Conservation (phyloP, 495 filamentous ascomycete genomes). For the Aspergillus cavernicola region DNA sequence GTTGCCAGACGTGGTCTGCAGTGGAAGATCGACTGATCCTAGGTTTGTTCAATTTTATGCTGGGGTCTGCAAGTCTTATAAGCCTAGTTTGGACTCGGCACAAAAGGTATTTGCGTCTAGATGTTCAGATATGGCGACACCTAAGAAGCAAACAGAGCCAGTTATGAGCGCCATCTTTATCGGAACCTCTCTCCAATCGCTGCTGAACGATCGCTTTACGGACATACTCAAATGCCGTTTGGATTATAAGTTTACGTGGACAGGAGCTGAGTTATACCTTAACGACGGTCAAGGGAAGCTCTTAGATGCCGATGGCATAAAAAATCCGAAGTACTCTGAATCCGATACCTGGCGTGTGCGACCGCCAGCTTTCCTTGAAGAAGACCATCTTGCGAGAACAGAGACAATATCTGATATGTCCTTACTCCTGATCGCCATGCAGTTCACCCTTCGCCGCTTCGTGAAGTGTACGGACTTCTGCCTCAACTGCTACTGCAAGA, state of each 20-base stretch:
- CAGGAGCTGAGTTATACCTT: slow-evolving; percentile 61
- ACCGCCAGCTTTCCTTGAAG: slow-evolving; percentile 30
- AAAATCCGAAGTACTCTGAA: slow-evolving; percentile 10
- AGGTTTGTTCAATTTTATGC: slow-evolving; percentile 35
- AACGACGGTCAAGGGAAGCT: slow-evolving; percentile 39
- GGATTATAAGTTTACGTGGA: slow-evolving; percentile 57
- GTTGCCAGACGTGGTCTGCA: slow-evolving; percentile 46
- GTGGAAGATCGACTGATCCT: not conserved
- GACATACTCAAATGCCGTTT: slow-evolving; percentile 59
- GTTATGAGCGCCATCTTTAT: slow-evolving; percentile 49
- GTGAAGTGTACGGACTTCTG: slow-evolving; percentile 85
- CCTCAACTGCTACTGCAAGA: slow-evolving; percentile 74
- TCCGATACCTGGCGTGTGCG: slow-evolving; percentile 27
- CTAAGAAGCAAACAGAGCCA: not conserved
- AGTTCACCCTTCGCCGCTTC: slow-evolving; percentile 76
- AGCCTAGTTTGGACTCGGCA: slow-evolving; percentile 40
- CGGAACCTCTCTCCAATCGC: slow-evolving; percentile 64
- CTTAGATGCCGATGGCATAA: slow-evolving; percentile 1
- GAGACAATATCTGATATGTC: slow-evolving; percentile 33
- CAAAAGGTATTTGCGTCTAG: slow-evolving; percentile 44
- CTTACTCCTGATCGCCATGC: slow-evolving; percentile 72
- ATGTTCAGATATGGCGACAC: not conserved
- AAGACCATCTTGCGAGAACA: slow-evolving; percentile 49
- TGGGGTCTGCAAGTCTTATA: slow-evolving; percentile 48
- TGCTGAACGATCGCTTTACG: slow-evolving; percentile 66